Base-by-base conservation (phyloP, 2,329 filamentous ascomycete species). In the Aspergillus sp. region DNA sequence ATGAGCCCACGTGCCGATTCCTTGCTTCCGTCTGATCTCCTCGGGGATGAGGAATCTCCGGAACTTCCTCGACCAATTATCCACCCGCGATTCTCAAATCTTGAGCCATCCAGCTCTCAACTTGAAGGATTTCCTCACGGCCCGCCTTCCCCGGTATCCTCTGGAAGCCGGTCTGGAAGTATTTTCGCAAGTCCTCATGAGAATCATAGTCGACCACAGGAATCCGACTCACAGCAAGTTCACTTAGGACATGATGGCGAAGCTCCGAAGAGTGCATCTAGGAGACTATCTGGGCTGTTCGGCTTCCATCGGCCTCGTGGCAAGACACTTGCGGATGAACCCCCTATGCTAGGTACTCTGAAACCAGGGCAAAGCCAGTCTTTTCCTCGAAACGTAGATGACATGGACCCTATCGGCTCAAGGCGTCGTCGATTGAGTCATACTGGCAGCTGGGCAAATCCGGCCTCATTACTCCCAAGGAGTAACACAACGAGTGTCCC, bases 1-100 rank as follows among this genome's bases (percentile, higher is more conserved):
- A 83, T 83, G 79, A 83, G 79, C 55, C 81, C 81, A 2, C 75
- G 77, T 13, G 81, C 80, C 11, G 79, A 80, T 49, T 74, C 78
- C 27, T 62, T 84, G 13, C 63, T 85, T 6, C 81, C 81, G 4
- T 79, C 80, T 1, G 79, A 80, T 54, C 67, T 85, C 9, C 74
- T 82, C 39, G 76, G 76, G 4, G 77, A 81, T 54, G 78, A 81
- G 47, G 68, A 71, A 39, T 66, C 66, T 8, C 56, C 63, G 6
- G 65, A 67, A 39, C 56, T 66, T 33, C 61, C 64, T 5, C 53
- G 57, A 7, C 54, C 59, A 10, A 45, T 59, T 8, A 50, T 50
- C 8, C 58, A 53, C 42, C 47, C 63, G 34, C 57, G 56, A 26
- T 66, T 65, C 32, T 48, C 59, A 4, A 55, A 56, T 32, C 45